phyloP scores from a whole-genome alignment of 2,329 filamentous ascomycete species.

The Diplodia sapinea region DNA sequence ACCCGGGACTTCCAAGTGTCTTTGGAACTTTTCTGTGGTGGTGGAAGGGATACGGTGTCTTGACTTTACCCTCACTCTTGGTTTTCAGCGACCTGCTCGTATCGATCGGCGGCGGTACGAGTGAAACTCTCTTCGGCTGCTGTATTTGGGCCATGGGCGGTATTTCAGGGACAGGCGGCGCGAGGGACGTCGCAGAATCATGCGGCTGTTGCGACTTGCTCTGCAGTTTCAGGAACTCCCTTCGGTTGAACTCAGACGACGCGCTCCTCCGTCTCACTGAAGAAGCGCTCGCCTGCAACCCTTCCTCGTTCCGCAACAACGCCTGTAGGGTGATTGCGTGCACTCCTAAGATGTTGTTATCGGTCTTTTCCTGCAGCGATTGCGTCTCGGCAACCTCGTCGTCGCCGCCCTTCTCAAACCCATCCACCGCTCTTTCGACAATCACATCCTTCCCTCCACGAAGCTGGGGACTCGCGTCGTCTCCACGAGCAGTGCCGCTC shows the following conservation, averaged over 20 bases:
- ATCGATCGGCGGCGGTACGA: constrained; percentile 27
- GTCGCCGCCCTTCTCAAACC: neutral
- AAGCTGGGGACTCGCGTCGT: neutral
- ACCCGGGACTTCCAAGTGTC: constrained; percentile 10
- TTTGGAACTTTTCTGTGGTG: constrained; percentile 24
- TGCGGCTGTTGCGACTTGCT: neutral
- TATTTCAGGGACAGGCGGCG: constrained; percentile 11
- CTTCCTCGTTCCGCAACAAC: constrained; percentile 29
- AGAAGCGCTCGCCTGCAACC: constrained; percentile 19
- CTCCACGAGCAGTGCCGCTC: neutral
- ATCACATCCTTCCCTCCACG: neutral
- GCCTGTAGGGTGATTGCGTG: constrained; percentile 34
- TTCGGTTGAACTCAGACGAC: constrained; percentile 13
- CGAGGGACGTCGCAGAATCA: constrained; percentile 6
- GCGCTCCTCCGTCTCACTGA: constrained; percentile 19
- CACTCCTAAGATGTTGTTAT: constrained; percentile 29
- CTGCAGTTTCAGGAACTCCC: constrained; percentile 3
- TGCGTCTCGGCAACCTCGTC: constrained; percentile 6
- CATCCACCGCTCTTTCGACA: neutral
- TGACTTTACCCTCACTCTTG: constrained; percentile 8
- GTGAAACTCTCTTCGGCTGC: constrained; percentile 19
- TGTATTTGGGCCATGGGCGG: constrained; percentile 9
- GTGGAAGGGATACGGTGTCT: constrained; percentile 28
- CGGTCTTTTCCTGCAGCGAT: constrained; percentile 15
- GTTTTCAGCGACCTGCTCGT: neutral